Percentiles rank a stretch among this genome's conserved stretches.
These are phyloP conservation scores for Verruconis gallopava DNA, from an alignment of 2,329 filamentous ascomycete genomes.

Conservation along the genomic window DNA sequence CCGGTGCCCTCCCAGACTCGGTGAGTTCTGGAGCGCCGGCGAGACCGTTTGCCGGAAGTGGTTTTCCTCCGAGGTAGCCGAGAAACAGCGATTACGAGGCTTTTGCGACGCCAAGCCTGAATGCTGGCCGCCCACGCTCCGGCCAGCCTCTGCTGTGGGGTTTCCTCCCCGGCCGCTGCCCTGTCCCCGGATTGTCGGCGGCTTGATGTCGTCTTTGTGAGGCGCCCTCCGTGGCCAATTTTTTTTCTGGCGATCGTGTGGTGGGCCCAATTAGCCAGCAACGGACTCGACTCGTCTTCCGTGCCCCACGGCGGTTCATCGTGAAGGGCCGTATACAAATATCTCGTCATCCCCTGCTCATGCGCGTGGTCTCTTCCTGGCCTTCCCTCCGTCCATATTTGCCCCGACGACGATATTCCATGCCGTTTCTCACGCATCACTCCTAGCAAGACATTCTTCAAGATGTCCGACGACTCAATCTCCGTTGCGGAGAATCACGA, in stretches of 20 bases:
- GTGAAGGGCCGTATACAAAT: conserved; percentile 4
- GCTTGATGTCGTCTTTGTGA: no score
- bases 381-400: conserved; percentile 2
- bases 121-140: no score
- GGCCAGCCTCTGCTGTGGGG: no score
- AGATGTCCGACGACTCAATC: conserved; percentile 8
- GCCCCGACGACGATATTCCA: neutral
- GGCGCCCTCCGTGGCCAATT: no score
- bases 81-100: no score
- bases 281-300: neutral
- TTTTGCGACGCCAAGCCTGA: no score
- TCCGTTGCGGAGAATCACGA: conserved; percentile 1
- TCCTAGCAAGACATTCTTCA: conserved; percentile 4
- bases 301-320: neutral
- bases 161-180: no score
- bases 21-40: no score
- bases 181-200: no score
- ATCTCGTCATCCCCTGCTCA: conserved; percentile 5
- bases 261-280: conserved; percentile 1
- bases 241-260: conserved; percentile 4
- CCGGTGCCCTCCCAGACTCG: no score
- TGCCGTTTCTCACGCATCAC: neutral
- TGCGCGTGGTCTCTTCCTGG: conserved; percentile 2
- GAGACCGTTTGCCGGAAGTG: no score
- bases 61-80: no score